Evolutionary conservation across 169 alveolate species (phyloP).

Genomic region (Cryptosporidium xiaoi): DNA sequence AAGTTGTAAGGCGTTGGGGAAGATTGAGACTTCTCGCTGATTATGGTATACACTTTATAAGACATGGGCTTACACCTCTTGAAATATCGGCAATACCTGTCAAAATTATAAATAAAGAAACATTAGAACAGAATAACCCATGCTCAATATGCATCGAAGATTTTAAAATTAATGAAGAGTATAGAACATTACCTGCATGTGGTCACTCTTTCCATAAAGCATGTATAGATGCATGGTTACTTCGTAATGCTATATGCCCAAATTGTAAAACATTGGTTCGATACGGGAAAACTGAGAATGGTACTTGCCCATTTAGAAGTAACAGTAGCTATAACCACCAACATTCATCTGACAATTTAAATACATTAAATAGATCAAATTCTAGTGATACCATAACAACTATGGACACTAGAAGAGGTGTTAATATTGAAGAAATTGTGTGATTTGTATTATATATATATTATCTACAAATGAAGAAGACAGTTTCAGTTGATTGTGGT

Average conservation of each 20-base stretch:
- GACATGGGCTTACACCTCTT: slow-evolving; percentile 80
- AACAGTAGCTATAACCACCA: slow-evolving; percentile 27
- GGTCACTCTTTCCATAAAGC: slow-evolving; percentile 83
- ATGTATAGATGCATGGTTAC: slow-evolving; percentile 84
- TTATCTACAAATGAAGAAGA: neutral
- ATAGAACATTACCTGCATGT: slow-evolving; percentile 80
- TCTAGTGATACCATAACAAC: slow-evolving; percentile 60
- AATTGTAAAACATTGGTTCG: slow-evolving; percentile 79
- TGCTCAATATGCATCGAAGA: slow-evolving; percentile 80
- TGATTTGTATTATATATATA: neutral
- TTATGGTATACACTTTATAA: slow-evolving; percentile 81
- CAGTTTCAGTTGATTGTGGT: neutral
- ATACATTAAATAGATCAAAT: slow-evolving; percentile 62
- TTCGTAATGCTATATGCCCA: slow-evolving; percentile 86
- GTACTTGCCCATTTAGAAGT: slow-evolving; percentile 69
- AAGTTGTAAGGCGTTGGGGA: slow-evolving; percentile 79
- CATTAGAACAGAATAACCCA: slow-evolving; percentile 26
- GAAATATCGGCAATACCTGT: slow-evolving; percentile 39
- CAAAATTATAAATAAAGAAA: slow-evolving; percentile 9
- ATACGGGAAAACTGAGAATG: slow-evolving; percentile 68
- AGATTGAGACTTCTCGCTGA: slow-evolving; percentile 78
- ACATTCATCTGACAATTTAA: neutral
- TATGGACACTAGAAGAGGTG: slow-evolving; percentile 52
- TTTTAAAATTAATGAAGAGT: slow-evolving; percentile 76
- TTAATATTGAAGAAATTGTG: neutral